A percentile compares a stretch with the other conserved stretches of the same genome.
Evolutionary conservation across 2,329 filamentous ascomycete species (phyloP).

Genomic region (Xylaria sp.): DNA sequence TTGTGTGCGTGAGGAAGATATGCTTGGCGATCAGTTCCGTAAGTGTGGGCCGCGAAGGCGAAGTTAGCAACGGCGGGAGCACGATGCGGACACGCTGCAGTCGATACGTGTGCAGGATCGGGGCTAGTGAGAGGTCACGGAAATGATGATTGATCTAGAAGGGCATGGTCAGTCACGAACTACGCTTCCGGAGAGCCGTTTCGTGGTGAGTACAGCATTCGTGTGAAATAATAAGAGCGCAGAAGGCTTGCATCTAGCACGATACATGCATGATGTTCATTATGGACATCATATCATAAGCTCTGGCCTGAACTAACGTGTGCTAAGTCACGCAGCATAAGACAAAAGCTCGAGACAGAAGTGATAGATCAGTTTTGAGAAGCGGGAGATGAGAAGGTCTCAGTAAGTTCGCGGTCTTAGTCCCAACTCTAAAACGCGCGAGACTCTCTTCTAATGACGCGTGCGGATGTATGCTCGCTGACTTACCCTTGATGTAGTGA

Average conservation of each 20-base stretch:
- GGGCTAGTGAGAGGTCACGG: slow-evolving; percentile 70
- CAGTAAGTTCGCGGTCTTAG: slow-evolving; percentile 14
- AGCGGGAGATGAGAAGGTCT: slow-evolving; percentile 30
- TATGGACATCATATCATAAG: not conserved
- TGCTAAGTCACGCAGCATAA: slow-evolving; percentile 3
- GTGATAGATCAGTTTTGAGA: not conserved
- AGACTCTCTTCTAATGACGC: slow-evolving; percentile 11
- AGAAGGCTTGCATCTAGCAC: not conserved
- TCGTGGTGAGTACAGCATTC: not conserved
- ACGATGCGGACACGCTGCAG: slow-evolving; percentile 66
- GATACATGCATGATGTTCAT: not conserved
- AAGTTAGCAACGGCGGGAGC: slow-evolving; percentile 67
- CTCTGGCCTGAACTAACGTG: slow-evolving; percentile 1
- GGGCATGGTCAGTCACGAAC: slow-evolving; percentile 31
- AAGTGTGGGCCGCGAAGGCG: slow-evolving; percentile 68
- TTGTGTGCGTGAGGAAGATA: slow-evolving; percentile 75
- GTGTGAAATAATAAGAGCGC: slow-evolving; percentile 2
- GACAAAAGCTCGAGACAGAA: slow-evolving; percentile 21
- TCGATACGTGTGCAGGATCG: slow-evolving; percentile 72
- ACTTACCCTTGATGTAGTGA: slow-evolving; percentile 67
- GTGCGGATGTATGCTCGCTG: slow-evolving; percentile 5
- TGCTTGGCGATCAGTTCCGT: slow-evolving; percentile 70
- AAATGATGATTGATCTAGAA: slow-evolving; percentile 70
- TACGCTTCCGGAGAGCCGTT: not conserved
- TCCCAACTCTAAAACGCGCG: not conserved